Base-by-base conservation (phyloP, 1,139 yeast genomes). In the Suhomyces wounanorum region DNA sequence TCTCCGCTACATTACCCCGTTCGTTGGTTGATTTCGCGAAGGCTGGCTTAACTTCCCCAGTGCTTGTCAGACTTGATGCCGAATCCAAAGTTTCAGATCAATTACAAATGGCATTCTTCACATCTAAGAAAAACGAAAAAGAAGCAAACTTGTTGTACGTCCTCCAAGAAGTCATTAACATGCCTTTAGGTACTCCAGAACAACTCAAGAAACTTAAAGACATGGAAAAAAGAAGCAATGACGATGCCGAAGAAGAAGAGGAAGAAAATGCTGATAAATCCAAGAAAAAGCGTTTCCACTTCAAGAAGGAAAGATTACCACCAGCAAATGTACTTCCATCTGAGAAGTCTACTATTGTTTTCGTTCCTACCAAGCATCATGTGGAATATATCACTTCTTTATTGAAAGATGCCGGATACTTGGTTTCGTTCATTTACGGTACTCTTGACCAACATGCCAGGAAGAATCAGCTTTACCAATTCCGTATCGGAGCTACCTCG, bases 341-440 rank as follows among this genome's bases (percentile, higher is more conserved):
- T 1, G 57, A 52, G 45, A 75, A 83, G 55, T 89, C 98, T 3
- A 95, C 99, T 1, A 90, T 95, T 61, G 81, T 95, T 3, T 95
- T 94, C 62, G 97, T 90, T 7, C 99, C 99, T 42, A 94, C 99
- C 0, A 88, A 92, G 69, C 99, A 94, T 72, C 99, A 94, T 70
- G 99, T 94, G 28, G 99, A 94, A 68, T 95, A 91, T 65, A 77
- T 94, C 45, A 78, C 95, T 1, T 77, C 74, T 8, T 67, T 94
- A 51, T 73, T 94, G 52, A 82, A 80, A 59, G 84, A 82, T 39
- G 84, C 90, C 23, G 98, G 97, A 1, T 94, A 89, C 67, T 84
- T 94, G 10, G 89, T 83, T 1, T 88, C 98, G 1, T 91, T 85
- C 61, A 89, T 94, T 57, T 95, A 94, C 66, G 99, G 99, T 69